Conservation (phyloP, 805 yeast genomes). For the Starmerella tilneyi region DNA sequence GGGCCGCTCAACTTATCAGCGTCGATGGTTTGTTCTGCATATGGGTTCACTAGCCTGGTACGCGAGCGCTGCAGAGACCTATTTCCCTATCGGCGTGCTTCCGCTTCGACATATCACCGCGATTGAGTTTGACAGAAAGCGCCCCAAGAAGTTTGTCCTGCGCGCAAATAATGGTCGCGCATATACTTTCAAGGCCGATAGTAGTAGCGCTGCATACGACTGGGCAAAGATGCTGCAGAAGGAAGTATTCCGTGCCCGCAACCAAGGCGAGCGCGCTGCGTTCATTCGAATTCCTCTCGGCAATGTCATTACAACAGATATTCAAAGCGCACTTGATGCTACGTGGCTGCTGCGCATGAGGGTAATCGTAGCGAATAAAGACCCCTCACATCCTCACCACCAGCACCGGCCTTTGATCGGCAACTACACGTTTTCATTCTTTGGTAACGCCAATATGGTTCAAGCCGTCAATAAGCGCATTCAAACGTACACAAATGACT, state of each 20-base stretch:
- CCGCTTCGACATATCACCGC: conserved; percentile 55
- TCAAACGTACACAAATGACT: conserved; percentile 3
- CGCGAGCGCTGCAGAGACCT: conserved; percentile 62
- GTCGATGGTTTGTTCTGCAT: conserved; percentile 75
- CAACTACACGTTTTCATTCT: conserved; percentile 16
- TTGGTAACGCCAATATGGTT: conserved; percentile 9
- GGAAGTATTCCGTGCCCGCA: conserved; percentile 63
- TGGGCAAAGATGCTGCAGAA: conserved; percentile 73
- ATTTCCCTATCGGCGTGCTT: conserved; percentile 69
- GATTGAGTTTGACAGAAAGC: conserved; percentile 41
- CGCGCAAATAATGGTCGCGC: conserved; percentile 45
- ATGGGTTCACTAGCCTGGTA: conserved; percentile 60
- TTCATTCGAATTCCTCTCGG: conserved; percentile 65
- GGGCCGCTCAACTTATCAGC: conserved; percentile 32
- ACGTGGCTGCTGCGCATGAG: conserved; percentile 37
- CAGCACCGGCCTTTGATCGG: conserved; percentile 2
- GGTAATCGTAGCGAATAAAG: conserved; percentile 5
- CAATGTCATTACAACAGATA: conserved; percentile 53
- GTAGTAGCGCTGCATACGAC: conserved; percentile 56
- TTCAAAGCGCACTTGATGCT: conserved; percentile 44
- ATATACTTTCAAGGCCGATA: conserved; percentile 64
- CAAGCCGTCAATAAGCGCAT: not conserved
- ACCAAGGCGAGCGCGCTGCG: conserved; percentile 59
- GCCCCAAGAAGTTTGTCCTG: conserved; percentile 45
- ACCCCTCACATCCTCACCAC: not conserved